Base-by-base conservation (phyloP, 345 rosid species). In the Cardamine chenopodiifolia region DNA sequence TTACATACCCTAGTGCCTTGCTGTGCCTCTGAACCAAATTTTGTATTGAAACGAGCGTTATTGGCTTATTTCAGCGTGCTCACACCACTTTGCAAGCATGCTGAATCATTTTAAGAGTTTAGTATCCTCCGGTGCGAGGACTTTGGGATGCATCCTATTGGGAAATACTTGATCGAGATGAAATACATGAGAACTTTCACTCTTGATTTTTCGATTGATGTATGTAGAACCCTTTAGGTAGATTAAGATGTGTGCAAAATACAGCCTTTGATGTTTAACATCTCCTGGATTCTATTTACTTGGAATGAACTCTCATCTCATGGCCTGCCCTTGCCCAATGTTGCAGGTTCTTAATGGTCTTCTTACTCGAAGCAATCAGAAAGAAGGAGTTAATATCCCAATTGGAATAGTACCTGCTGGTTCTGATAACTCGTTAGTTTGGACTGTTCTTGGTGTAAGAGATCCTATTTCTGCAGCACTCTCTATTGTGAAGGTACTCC, bases 351-450 rank as follows among this genome's bases (percentile, higher is more conserved):
- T 95, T 63, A 92, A 95, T 86, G 99, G 99, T 26, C 79, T 92
- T 53, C 99, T 92, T 68, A 62, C 78, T 66, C 87, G 99, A 81
- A 90, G 85, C 70, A 95, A 92, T 82, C 97, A 85, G 78, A 92
- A 92, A 79, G 99, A 95, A 85, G 98, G 99, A 71, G 90, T 95
- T 78, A 90, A 97, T 60, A 90, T 95, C 78, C 99, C 98, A n/a
- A 86, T 95, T 82, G 99, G 99, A 75, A 92, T 95, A 66, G 91
- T 92, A 76, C 99, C 99, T 42, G 99, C 98, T 70, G 99, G 99
- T 61, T 95, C 99, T 31, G 97, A 95, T 80, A 95, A 95, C 86
- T 95, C 99, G 35, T 85, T 95, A 40, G 93, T 90, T 82, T 95
- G 97, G 99, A 95, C 97, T 72, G 99, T 95, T 70, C 85, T 95